Evolutionary conservation across 2,329 filamentous ascomycete genomes (phyloP).

Genomic region (Colletotrichum sp.): DNA sequence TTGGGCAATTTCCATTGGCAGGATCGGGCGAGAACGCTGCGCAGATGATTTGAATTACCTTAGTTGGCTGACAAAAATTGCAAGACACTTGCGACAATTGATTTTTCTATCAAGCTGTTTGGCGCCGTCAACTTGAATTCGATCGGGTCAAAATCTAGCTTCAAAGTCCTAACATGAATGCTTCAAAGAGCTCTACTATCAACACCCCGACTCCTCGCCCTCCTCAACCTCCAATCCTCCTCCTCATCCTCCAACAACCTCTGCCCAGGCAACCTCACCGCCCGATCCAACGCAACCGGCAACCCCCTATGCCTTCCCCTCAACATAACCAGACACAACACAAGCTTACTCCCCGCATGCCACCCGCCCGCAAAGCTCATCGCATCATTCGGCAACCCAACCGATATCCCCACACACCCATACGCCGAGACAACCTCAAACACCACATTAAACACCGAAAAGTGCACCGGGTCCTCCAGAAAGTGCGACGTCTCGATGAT

Average conservation of each 20-base stretch:
- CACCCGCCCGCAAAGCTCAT: slow-evolving; percentile 62
- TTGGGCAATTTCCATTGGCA: too few relatives aligned
- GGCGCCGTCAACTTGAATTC: too few relatives aligned
- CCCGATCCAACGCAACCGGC: slow-evolving; percentile 61
- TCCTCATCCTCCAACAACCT: slow-evolving; percentile 33
- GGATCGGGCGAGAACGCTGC: too few relatives aligned
- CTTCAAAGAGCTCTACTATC: neutral
- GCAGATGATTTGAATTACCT: too few relatives aligned
- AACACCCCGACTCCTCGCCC: neutral
- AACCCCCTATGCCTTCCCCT: slow-evolving; percentile 61
- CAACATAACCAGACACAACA: slow-evolving; percentile 63
- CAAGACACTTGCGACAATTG: too few relatives aligned
- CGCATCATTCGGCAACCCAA: slow-evolving; percentile 57
- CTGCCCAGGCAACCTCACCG: slow-evolving; percentile 48
- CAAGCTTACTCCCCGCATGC: slow-evolving; percentile 61
- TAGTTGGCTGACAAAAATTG: too few relatives aligned
- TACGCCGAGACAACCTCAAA: slow-evolving; percentile 65
- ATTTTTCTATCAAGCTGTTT: too few relatives aligned
- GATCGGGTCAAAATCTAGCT: too few relatives aligned
- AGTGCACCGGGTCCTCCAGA: slow-evolving; percentile 53
- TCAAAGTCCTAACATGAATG: too few relatives aligned
- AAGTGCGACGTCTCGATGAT: slow-evolving; percentile 65
- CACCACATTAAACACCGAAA: slow-evolving; percentile 64
- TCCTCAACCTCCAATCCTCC: slow-evolving; percentile 23
- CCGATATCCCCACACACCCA: slow-evolving; percentile 66